phyloP scores from a whole-genome alignment of 2,329 filamentous ascomycete genomes.

The Berkeleyomyces basicola region DNA sequence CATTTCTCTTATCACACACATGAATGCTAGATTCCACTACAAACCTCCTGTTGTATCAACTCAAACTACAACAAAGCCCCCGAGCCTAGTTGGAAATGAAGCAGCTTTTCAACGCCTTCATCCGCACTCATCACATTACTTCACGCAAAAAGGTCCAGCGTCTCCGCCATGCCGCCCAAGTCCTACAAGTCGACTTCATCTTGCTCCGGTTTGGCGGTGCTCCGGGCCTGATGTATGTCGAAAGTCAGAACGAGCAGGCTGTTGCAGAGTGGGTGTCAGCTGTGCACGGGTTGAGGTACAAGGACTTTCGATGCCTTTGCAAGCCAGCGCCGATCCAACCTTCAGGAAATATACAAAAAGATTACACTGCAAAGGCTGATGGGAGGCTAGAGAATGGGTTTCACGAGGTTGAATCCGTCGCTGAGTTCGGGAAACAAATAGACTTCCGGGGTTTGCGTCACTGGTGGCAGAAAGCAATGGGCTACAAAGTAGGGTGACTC shows the following conservation, averaged over 20 bases:
- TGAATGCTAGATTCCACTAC: too few relatives aligned
- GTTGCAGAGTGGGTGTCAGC: constrained; percentile 47
- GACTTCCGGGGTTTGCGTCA: constrained; percentile 36
- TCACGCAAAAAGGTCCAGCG: constrained; percentile 52
- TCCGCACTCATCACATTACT: constrained; percentile 68
- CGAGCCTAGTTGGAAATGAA: neutral
- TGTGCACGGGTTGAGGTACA: constrained; percentile 51
- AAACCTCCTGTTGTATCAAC: too few relatives aligned
- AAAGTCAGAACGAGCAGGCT: constrained; percentile 34
- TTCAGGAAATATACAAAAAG: neutral
- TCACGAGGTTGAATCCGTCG: constrained; percentile 45
- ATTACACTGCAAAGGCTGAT: neutral
- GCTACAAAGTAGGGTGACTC: constrained; percentile 23
- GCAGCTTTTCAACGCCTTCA: constrained; percentile 34
- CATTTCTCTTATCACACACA: too few relatives aligned
- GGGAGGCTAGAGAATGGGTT: constrained; percentile 20
- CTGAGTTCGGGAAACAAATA: constrained; percentile 48
- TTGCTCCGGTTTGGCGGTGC: constrained; percentile 50
- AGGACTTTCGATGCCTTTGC: constrained; percentile 50
- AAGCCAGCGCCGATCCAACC: constrained; percentile 27
- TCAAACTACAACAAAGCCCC: too few relatives aligned
- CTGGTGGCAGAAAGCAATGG: constrained; percentile 58
- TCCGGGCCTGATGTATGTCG: constrained; percentile 67
- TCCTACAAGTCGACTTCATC: constrained; percentile 39
- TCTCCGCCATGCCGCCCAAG: constrained; percentile 45